A percentile compares a stretch with the other conserved stretches of the same genome.
These are phyloP conservation scores for Escovopsis weberi DNA, from an alignment of 2,329 filamentous ascomycete genomes.

Conservation along the genomic window DNA sequence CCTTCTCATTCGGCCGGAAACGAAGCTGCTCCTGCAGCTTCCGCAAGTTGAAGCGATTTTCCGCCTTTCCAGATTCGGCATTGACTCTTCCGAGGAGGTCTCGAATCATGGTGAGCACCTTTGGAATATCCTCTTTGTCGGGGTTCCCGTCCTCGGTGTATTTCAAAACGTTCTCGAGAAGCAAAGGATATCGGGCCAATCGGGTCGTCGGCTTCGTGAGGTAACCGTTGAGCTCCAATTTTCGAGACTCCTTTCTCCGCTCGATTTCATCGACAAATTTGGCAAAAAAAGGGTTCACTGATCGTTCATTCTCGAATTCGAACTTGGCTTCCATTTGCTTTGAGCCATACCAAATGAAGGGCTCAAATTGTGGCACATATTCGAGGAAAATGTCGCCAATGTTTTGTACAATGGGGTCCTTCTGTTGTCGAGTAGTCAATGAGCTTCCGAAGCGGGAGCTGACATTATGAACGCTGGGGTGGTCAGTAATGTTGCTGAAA, in stretches of 20 bases:
- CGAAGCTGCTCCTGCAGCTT: conserved; percentile 84
- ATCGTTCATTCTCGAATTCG: conserved; percentile 93
- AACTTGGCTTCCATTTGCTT: conserved; percentile 95
- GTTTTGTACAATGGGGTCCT: conserved; percentile 73
- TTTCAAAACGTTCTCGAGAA: conserved; percentile 84
- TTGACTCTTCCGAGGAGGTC: conserved; percentile 83
- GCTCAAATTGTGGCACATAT: conserved; percentile 82
- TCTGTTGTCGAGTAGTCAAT: conserved; percentile 83
- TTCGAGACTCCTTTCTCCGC: conserved; percentile 86
- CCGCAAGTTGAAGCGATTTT: conserved; percentile 93
- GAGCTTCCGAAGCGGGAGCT: conserved; percentile 78
- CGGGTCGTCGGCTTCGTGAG: conserved; percentile 94
- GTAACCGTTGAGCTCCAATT: conserved; percentile 93
- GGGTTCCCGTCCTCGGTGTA: conserved; percentile 79
- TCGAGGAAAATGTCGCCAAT: conserved; percentile 91
- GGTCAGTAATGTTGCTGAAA: conserved; percentile 88
- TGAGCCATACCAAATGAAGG: conserved; percentile 91
- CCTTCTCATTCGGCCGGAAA: conserved; percentile 77
- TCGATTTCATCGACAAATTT: conserved; percentile 96
- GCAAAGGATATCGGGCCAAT: conserved; percentile 80
- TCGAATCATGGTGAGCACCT: conserved; percentile 74
- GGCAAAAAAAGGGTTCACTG: conserved; percentile 67
- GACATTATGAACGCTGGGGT: conserved; percentile 67
- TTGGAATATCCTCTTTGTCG: conserved; percentile 84
- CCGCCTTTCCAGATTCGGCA: conserved; percentile 86